phyloP scores from a whole-genome alignment of 164 flowering plant species.

The Sedum album region DNA sequence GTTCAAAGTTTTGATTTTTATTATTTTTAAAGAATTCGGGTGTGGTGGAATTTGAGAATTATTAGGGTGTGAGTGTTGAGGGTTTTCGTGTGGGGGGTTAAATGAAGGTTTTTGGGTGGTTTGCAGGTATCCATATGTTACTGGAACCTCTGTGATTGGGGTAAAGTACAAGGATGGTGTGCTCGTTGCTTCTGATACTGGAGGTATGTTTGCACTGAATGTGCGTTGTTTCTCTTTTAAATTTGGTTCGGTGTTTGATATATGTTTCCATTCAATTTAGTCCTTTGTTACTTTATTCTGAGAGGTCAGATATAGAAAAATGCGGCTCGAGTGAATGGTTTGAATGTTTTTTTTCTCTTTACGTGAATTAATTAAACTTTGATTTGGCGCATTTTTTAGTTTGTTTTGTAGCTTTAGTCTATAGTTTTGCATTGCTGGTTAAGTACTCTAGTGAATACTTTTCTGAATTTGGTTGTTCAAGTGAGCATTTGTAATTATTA shows the following conservation, averaged over 20 bases:
- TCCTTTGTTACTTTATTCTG: too few relatives aligned
- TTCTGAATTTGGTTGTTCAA: neutral
- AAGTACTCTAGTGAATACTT: neutral
- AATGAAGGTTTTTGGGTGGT: neutral
- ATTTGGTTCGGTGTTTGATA: neutral
- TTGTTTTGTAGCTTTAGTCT: too few relatives aligned
- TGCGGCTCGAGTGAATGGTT: neutral
- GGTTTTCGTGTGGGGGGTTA: neutral
- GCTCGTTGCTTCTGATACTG: slow-evolving; percentile 93
- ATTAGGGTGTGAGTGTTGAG: neutral
- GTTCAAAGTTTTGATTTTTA: neutral
- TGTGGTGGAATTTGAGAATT: neutral
- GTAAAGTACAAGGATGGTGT: slow-evolving; percentile 89
- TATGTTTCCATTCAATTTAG: neutral
- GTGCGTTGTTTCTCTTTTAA: neutral
- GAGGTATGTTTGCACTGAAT: slow-evolving; percentile 54
- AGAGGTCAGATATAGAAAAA: too few relatives aligned
- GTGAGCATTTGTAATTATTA: neutral
- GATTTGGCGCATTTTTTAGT: too few relatives aligned
- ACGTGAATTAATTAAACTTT: too few relatives aligned
- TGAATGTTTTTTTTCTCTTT: too few relatives aligned
- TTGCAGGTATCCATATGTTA: slow-evolving; percentile 78
- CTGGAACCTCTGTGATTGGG: slow-evolving; percentile 86
- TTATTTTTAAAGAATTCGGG: neutral
- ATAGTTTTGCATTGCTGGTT: neutral